A percentile compares a stretch with the other conserved stretches of the same genome.
phyloP scores from a whole-genome alignment of 2,329 filamentous ascomycete genomes.

The Pleurostoma richardsiae region DNA sequence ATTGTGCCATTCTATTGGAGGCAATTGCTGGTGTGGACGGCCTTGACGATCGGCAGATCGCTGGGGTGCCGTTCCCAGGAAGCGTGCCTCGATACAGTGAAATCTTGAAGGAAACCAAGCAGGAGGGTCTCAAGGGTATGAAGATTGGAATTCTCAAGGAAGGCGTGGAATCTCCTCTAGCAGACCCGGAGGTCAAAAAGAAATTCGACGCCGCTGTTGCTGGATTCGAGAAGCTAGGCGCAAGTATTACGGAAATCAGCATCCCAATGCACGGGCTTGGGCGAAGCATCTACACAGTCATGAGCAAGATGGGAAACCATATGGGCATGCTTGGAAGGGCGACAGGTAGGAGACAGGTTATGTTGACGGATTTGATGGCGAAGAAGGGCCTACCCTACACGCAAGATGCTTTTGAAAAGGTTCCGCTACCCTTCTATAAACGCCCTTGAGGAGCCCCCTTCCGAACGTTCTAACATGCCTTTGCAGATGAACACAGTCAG shows the following conservation, averaged over 20 bases:
- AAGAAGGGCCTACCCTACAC: conserved; percentile 8
- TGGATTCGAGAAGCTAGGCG: conserved; percentile 18
- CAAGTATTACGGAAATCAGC: conserved; percentile 18
- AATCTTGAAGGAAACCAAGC: conserved; percentile 1
- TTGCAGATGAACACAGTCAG: conserved; percentile 38
- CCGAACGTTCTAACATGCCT: neutral
- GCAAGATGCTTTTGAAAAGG: conserved; percentile 4
- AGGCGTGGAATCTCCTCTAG: conserved; percentile 21
- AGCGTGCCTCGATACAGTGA: neutral
- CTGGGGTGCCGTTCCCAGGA: conserved; percentile 12
- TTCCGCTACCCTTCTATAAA: neutral
- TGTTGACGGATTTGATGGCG: conserved; percentile 12
- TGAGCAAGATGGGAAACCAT: conserved; percentile 21
- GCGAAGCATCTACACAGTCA: conserved; percentile 11
- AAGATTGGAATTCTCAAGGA: conserved; percentile 22
- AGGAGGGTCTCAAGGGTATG: conserved; percentile 15
- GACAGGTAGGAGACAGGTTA: conserved; percentile 13
- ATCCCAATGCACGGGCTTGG: conserved; percentile 20
- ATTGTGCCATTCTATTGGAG: conserved; percentile 29
- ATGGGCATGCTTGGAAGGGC: conserved; percentile 24
- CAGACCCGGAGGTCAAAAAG: conserved; percentile 15
- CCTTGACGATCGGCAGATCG: conserved; percentile 35
- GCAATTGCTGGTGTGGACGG: conserved; percentile 41
- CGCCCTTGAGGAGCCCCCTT: neutral
- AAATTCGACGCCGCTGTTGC: conserved; percentile 17